phyloP scores from a whole-genome alignment of 495 filamentous ascomycete genomes.

The Aspergillus coremiiformis region DNA sequence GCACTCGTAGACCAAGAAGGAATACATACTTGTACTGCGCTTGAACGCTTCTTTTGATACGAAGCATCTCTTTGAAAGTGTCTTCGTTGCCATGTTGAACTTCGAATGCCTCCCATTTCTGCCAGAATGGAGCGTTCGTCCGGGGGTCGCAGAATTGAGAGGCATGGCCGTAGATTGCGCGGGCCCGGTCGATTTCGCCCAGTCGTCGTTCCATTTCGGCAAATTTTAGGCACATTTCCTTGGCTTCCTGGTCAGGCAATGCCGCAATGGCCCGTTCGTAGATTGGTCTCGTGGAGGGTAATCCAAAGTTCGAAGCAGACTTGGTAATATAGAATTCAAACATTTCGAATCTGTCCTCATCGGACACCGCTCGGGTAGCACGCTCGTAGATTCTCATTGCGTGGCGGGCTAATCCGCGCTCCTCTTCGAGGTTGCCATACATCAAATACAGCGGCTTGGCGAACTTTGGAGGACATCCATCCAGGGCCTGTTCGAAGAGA shows the following conservation, averaged over 20 bases:
- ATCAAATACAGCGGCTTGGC: slow-evolving; percentile 94
- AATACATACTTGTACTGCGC: slow-evolving; percentile 78
- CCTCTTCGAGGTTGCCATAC: slow-evolving; percentile 97
- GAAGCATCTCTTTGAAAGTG: slow-evolving; percentile 98
- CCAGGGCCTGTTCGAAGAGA: slow-evolving; percentile 94
- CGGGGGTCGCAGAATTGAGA: slow-evolving; percentile 96
- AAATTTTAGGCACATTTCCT: slow-evolving; percentile 98
- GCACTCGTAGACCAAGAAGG: neutral
- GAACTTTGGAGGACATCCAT: slow-evolving; percentile 91
- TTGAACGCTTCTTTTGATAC: slow-evolving; percentile 94
- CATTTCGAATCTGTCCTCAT: slow-evolving; percentile 94
- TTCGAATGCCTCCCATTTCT: slow-evolving; percentile 95
- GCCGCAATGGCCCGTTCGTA: slow-evolving; percentile 93
- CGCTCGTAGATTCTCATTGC: slow-evolving; percentile 99
- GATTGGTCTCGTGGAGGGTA: slow-evolving; percentile 91
- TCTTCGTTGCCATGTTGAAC: slow-evolving; percentile 98
- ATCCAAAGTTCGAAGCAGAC: slow-evolving; percentile 93
- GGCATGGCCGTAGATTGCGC: slow-evolving; percentile 92
- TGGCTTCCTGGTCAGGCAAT: slow-evolving; percentile 86
- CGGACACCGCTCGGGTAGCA: slow-evolving; percentile 88
- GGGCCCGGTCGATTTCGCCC: slow-evolving; percentile 91
- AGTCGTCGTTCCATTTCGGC: slow-evolving; percentile 97
- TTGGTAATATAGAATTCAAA: slow-evolving; percentile 99
- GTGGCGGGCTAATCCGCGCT: slow-evolving; percentile 89
- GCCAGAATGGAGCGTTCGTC: slow-evolving; percentile 84